Evolutionary conservation across 306 rosid genomes (phyloP), one percentile per base, ranked within the genome.

Genomic region (Erythrophleum fordii): DNA sequence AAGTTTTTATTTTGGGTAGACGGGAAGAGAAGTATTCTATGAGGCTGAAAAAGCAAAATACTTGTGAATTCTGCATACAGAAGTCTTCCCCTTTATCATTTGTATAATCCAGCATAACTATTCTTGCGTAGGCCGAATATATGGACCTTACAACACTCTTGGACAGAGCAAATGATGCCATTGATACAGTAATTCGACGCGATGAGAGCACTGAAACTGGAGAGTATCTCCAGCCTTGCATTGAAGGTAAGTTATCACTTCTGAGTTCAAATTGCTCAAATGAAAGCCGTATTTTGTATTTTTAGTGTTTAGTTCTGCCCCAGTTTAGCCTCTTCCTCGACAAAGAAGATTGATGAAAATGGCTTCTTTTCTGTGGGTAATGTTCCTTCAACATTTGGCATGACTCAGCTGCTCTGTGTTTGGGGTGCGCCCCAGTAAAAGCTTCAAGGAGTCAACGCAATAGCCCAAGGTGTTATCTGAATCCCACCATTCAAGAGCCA

Each of bases 151-250:
- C 82, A 66, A 93, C 94, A 9, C 90, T 93, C 58, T 78, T 91
- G 88, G 90, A 84, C 14, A 84, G 98, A 78, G 72, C 87, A 17
- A 87, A 87, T 84, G 92, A 90, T 13, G 97, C 97, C 75, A 87
- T 93, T 72, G 87, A 87, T 58, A 90, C 90, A 42, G 87, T 93
- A 39, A 86, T 91, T 79, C 85, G 93, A 48, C 87, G 83, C 4
- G 93, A 93, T 62, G 89, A 85, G 74, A 76, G 82, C 42, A 58
- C 83, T 7, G 91, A 93, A 87, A 86, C 89, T 49, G 94, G 91
- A 84, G 76, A 87, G 72, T 84, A 86, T 83, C 86, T 93, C 85
- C 91, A 81, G 69, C 98, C 97, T 83, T 93, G 98, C 84, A 89
- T 93, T 80, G 98, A 93, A 93, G 98, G 97, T 93, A 87, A 25